Base-by-base conservation (phyloP, 2,329 filamentous ascomycete species). In the Venturia asperata region DNA sequence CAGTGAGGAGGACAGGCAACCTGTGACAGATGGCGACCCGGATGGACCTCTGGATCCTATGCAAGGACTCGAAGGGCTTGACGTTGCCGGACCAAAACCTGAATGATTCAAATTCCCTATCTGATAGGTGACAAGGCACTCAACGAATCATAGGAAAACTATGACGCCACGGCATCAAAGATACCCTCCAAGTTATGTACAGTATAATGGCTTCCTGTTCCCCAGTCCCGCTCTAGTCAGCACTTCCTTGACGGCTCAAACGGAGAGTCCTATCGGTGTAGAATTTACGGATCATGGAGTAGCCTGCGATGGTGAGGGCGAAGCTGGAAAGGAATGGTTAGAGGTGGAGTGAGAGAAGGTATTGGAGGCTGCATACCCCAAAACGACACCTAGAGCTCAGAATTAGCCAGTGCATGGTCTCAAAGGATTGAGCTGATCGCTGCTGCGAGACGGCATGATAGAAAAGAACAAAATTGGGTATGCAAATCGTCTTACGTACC, bases 61-160 rank as follows among this genome's bases (percentile, higher is more conserved):
- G 94, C 91, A 97, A 77, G 93, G 92, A 42, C 79, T 99, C 7
- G 92, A 97, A 75, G 91, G 90, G 19, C 80, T 97, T 64, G 95
- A 97, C 77, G 90, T 97, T 71, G 95, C 93, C 65, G 95, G 95
- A 10, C 94, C 94, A 15, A 92, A 90, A 76, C 88, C 84, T 64
- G 87, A 85, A 72, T 94, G 75, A 84, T 6, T 47, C 37, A 64
- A 21, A 21, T 61, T 43, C 15, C 62, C 42, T 64, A 66, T 71
- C 66, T 43, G 63, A 62, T 42, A 65, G 45, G 52, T 37, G 30
- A 58, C 19, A 37, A 37, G 52, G 30, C 52, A 58, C 52, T 58
- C 52, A 27, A 58, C 17, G 27, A 15, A n/a, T 58, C 17, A 37
- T 27, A 37, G 15, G 17, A 37, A 58, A 37, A 37, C 52, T 56